phyloP scores from a whole-genome alignment of 2,329 filamentous ascomycete species.

The Monosporascus sp. region DNA sequence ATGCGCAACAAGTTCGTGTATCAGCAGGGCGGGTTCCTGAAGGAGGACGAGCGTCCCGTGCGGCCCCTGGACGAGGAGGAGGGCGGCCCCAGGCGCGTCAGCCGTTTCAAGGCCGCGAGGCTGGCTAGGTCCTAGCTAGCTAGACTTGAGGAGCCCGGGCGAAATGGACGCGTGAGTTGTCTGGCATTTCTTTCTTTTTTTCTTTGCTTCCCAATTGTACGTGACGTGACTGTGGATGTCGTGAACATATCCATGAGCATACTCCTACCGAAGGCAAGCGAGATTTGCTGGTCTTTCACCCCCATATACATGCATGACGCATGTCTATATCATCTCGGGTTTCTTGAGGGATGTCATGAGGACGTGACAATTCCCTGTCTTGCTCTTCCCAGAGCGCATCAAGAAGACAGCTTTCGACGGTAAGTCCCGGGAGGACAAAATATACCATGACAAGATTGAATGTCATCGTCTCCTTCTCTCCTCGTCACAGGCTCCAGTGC shows the following conservation, averaged over 20 bases:
- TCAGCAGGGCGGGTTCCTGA: conserved; percentile 74
- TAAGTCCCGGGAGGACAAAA: no score
- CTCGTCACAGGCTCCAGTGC: not conserved
- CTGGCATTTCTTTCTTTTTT: not conserved
- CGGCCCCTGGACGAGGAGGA: conserved; percentile 64
- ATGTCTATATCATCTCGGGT: no score
- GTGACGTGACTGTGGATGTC: not conserved
- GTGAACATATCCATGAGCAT: no score
- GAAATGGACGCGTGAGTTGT: not conserved
- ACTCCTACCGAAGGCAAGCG: no score
- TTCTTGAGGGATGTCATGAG: no score
- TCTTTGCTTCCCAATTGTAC: not conserved
- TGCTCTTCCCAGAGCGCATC: no score
- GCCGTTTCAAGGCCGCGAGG: conserved; percentile 68
- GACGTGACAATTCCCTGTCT: no score
- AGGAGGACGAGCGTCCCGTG: conserved; percentile 61
- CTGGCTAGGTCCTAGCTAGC: conserved; percentile 45
- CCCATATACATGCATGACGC: no score
- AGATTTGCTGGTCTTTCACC: no score
- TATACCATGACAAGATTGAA: no score
- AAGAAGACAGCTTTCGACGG: no score
- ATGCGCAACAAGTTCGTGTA: conserved; percentile 79
- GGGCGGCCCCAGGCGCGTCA: conserved; percentile 57
- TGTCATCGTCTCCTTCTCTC: not conserved
- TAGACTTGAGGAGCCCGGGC: no score